phyloP scores from a whole-genome alignment of 352 stramenopile genomes.

The Elongisporangium senticosum region DNA sequence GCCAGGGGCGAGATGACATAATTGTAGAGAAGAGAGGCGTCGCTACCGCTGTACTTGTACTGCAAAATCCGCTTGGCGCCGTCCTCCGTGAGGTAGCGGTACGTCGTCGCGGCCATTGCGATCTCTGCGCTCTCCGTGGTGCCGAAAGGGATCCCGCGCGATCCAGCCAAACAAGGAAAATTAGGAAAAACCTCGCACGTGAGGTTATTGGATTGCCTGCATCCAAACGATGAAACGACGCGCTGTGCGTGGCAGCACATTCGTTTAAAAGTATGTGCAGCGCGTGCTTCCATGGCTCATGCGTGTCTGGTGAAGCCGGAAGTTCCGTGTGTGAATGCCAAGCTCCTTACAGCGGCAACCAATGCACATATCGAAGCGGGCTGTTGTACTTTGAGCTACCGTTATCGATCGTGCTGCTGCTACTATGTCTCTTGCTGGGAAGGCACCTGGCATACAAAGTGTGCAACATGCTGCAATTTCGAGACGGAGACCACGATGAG shows the following conservation, averaged over 20 bases:
- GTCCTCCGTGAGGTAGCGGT: slow-evolving; percentile 66
- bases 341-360: slow-evolving; percentile 34
- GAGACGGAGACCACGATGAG: slow-evolving; percentile 14
- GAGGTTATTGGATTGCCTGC: background rate
- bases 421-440: slow-evolving; percentile 29
- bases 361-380: slow-evolving; percentile 36
- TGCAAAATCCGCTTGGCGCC: slow-evolving; percentile 61
- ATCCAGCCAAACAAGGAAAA: background rate
- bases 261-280: slow-evolving; percentile 4
- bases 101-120: slow-evolving; percentile 12
- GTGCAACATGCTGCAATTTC: slow-evolving; percentile 29
- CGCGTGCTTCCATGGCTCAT: slow-evolving; percentile 48
- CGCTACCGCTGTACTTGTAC: slow-evolving; percentile 85
- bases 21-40: slow-evolving; percentile 81
- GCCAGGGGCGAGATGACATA: slow-evolving; percentile 69
- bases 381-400: slow-evolving; percentile 50
- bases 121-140: background rate
- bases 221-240: background rate
- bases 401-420: slow-evolving; percentile 29
- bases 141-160: too few species aligned
- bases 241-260: background rate
- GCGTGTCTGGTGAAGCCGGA: slow-evolving; percentile 11
- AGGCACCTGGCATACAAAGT: slow-evolving; percentile 20
- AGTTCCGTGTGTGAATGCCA: slow-evolving; percentile 32
- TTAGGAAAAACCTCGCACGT: background rate